Evolutionary conservation across 2,329 filamentous ascomycete species (phyloP).

Genomic region (Fusarium transvaalense): DNA sequence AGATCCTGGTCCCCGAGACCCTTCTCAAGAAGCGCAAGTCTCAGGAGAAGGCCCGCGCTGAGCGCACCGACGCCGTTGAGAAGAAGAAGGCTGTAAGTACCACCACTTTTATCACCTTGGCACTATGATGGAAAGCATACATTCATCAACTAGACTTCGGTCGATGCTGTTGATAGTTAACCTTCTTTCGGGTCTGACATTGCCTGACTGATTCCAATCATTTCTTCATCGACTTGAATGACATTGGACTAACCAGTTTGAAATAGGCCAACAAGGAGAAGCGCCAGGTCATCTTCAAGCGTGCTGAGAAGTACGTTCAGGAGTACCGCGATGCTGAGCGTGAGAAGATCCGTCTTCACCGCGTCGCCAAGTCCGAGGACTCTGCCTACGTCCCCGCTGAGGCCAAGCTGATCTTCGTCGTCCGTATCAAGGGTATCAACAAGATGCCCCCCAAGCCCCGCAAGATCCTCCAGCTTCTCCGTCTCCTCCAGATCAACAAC

Average conservation of each 20-base stretch:
- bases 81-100: slow-evolving; percentile 91
- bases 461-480: slow-evolving; percentile 99
- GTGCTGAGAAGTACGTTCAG: slow-evolving; percentile 99
- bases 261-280: slow-evolving; percentile 96
- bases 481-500: slow-evolving; percentile 99
- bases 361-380: slow-evolving; percentile 90
- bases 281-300: slow-evolving; percentile 99
- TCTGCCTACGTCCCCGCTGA: slow-evolving; percentile 95
- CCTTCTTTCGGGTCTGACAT: slow-evolving; percentile 99
- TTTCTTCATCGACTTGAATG: slow-evolving; percentile 31
- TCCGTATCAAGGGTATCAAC: slow-evolving; percentile 99
- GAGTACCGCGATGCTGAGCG: slow-evolving; percentile 99
- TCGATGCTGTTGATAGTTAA: slow-evolving; percentile 99
- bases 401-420: slow-evolving; percentile 95
- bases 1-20: slow-evolving; percentile 98
- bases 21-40: slow-evolving; percentile 99
- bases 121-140: slow-evolving; percentile 89
- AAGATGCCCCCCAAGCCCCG: slow-evolving; percentile 99
- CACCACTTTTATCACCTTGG: slow-evolving; percentile 49
- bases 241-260: slow-evolving; percentile 55
- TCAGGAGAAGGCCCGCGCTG: slow-evolving; percentile 98
- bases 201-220: slow-evolving; percentile 50
- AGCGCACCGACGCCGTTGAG: slow-evolving; percentile 81
- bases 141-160: slow-evolving; percentile 88
- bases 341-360: slow-evolving; percentile 95